Evolutionary conservation across 805 yeast species (phyloP), one percentile per base, ranked within the genome.

Genomic region (Metschnikowia henanensis): DNA sequence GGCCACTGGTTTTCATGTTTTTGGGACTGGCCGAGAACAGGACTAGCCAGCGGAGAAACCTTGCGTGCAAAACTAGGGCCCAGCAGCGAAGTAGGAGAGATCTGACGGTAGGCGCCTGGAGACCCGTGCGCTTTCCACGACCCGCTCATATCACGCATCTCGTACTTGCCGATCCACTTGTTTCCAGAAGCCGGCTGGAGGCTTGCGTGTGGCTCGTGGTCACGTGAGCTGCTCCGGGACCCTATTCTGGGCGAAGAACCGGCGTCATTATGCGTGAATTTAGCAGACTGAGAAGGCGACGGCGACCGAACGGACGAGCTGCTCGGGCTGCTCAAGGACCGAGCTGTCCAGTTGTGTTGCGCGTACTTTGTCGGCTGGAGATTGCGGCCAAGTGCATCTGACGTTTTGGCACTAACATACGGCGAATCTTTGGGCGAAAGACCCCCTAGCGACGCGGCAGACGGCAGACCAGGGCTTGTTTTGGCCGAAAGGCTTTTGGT

Each of bases 361-460:
- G 44, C 29, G 30, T 47, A 50, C 39, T 50, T 50, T 19, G 51
- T 47, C 5, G 44, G 39, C 20, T 47, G 49, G 15, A 47, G 33
- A 21, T 46, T 43, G n/a, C 43, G 47, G 16, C 39, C 51, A 13
- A 49, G 29, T 25, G 30, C 36, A 28, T 43, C 48, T 4, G 45
- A 30, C 3, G 49, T 26, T 21, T 32, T 37, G 0, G 58, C 50
- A 8, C 46, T 36, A 21, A 56, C 55, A 41, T 60, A 60, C 5
- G 64, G 64, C 7, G 63, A 58, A 18, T 57, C 59, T n/a, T 45
- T 44, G 17, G 40, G 23, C 17, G 42, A 37, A 34, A 39, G 22
- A 13, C 33, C 38, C 6, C 21, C 45, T 37, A 46, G 26, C n/a
- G 47, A 34, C 9, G 36, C 26, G 16, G 28, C 34, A 7, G 40